These are phyloP conservation scores for Candida mattraensis DNA, from an alignment of 805 yeast genomes.

Conservation along the genomic window DNA sequence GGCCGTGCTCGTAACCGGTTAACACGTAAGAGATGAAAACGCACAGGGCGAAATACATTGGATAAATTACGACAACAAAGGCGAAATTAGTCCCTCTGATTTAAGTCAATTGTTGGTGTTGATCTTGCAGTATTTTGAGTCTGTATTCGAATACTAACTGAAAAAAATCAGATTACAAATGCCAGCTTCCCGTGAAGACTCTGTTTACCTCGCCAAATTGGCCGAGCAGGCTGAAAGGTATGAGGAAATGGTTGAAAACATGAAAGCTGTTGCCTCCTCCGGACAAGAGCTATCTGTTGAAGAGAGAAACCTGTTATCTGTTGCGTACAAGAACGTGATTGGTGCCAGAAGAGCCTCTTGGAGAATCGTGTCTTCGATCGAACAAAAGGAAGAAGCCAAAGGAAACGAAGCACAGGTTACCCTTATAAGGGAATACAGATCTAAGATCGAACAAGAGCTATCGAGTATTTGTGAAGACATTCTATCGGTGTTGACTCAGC, in stretches of 20 bases:
- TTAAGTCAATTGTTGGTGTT: too few relatives aligned
- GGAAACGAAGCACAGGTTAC: slow-evolving; percentile 89
- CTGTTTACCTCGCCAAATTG: slow-evolving; percentile 95
- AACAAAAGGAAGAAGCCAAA: slow-evolving; percentile 96
- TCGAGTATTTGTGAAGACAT: slow-evolving; percentile 94
- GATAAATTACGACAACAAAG: not conserved
- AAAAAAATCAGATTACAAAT: slow-evolving; percentile 34
- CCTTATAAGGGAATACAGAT: slow-evolving; percentile 90
- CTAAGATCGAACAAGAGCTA: slow-evolving; percentile 90
- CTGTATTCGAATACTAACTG: too few relatives aligned
- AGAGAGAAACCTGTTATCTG: slow-evolving; percentile 95
- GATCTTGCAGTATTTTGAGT: too few relatives aligned
- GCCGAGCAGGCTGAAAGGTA: slow-evolving; percentile 99
- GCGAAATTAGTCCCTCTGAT: too few relatives aligned
- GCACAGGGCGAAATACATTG: not conserved
- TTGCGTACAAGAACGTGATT: slow-evolving; percentile 96
- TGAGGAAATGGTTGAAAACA: slow-evolving; percentile 98
- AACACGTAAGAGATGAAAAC: slow-evolving; percentile 13
- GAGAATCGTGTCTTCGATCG: slow-evolving; percentile 98
- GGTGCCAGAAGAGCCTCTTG: slow-evolving; percentile 99
- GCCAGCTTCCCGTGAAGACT: slow-evolving; percentile 94
- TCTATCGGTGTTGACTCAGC: slow-evolving; percentile 79
- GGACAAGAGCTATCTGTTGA: slow-evolving; percentile 96
- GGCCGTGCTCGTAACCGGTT: slow-evolving; percentile 15
- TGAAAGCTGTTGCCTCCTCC: slow-evolving; percentile 95